Evolutionary conservation across 805 yeast species (phyloP).

Genomic region (Spathaspora arborariae): DNA sequence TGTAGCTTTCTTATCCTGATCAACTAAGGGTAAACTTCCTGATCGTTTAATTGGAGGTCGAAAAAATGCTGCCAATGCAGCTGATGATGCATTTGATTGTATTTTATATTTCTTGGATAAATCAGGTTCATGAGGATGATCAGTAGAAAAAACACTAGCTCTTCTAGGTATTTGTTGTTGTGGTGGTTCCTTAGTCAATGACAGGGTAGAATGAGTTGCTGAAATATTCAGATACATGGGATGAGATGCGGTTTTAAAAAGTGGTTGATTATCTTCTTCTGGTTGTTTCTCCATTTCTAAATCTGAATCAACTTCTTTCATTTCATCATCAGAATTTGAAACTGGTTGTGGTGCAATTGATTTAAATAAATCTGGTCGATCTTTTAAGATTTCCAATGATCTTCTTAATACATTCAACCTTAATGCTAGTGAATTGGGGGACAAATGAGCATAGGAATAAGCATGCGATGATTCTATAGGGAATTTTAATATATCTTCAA

Average conservation of each 20-base stretch:
- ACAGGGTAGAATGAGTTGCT: not conserved
- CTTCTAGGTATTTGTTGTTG: not conserved
- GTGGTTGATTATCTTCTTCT: not conserved
- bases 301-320: not conserved
- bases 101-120: constrained; percentile 17
- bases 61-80: constrained; percentile 45
- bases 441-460: constrained; percentile 77
- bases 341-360: constrained; percentile 4
- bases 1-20: constrained; percentile 2
- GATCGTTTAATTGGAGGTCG: constrained; percentile 34
- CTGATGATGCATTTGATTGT: constrained; percentile 43
- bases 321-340: not conserved
- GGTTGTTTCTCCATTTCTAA: not conserved
- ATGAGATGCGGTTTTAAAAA: constrained; percentile 7
- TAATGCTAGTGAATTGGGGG: constrained; percentile 76
- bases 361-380: constrained; percentile 50
- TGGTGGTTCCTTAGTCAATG: not conserved
- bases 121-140: not conserved
- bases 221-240: not conserved
- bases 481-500: constrained; percentile 50
- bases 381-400: constrained; percentile 68
- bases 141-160: constrained; percentile 1
- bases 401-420: constrained; percentile 71
- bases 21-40: constrained; percentile 31
- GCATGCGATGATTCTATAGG: constrained; percentile 82